Evolutionary conservation across 2,329 filamentous ascomycete genomes (phyloP).

Genomic region (Monilinia polystroma): DNA sequence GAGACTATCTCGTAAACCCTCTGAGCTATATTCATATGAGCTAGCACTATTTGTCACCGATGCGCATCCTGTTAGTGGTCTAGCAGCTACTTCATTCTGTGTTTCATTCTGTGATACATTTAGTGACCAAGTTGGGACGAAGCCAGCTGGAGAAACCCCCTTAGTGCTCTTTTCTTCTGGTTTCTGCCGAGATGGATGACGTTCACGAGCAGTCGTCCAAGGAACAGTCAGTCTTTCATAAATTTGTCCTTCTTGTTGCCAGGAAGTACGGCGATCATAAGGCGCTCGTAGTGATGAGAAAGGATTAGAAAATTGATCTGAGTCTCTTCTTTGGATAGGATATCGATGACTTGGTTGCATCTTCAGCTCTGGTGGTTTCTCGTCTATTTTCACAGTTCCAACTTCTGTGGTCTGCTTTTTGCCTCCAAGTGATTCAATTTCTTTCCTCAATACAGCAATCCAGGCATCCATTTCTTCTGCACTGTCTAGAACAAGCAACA

Average conservation of each 20-base stretch:
- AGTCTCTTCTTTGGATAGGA: slow-evolving; percentile 31
- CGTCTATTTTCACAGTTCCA: slow-evolving; percentile 50
- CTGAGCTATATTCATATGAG: slow-evolving; percentile 58
- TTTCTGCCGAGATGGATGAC: slow-evolving; percentile 16
- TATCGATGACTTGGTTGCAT: slow-evolving; percentile 36
- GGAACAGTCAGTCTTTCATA: slow-evolving; percentile 16
- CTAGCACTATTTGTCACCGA: slow-evolving; percentile 57
- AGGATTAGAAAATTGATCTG: slow-evolving; percentile 30
- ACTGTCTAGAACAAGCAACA: slow-evolving; percentile 71
- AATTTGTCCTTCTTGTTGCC: slow-evolving; percentile 21
- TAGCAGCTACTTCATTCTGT: slow-evolving; percentile 19
- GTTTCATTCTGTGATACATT: slow-evolving; percentile 1
- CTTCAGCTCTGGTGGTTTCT: slow-evolving; percentile 37
- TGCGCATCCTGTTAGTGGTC: slow-evolving; percentile 47
- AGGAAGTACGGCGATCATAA: slow-evolving; percentile 27
- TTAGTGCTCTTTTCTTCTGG: slow-evolving; percentile 18
- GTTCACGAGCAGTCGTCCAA: neutral
- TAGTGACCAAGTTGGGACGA: slow-evolving; percentile 15
- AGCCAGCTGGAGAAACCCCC: slow-evolving; percentile 3
- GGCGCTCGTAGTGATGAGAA: slow-evolving; percentile 28
- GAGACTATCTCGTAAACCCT: slow-evolving; percentile 55
- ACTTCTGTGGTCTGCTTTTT: slow-evolving; percentile 62
- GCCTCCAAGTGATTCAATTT: slow-evolving; percentile 69
- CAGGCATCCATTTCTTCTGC: slow-evolving; percentile 75
- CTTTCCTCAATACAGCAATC: slow-evolving; percentile 65